Evolutionary conservation across 495 filamentous ascomycete genomes (phyloP).

Genomic region (Monascus purpureus): DNA sequence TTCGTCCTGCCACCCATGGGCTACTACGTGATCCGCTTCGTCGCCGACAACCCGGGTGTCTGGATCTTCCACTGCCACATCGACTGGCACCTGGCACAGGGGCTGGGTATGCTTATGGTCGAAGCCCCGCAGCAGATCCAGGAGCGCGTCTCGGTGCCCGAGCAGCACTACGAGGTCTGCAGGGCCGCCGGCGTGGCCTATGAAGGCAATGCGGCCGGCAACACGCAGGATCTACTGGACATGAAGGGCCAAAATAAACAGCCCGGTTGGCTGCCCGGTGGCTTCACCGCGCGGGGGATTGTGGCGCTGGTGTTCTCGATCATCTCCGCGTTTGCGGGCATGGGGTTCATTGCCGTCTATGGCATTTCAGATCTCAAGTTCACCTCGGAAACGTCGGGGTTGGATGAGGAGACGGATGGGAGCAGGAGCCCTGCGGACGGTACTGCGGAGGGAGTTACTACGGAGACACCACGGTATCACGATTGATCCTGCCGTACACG

Average conservation of each 20-base stretch:
- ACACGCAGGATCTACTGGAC: slow-evolving; percentile 44
- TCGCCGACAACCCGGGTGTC: slow-evolving; percentile 50
- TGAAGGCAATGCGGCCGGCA: slow-evolving; percentile 58
- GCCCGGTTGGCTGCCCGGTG: slow-evolving; percentile 45
- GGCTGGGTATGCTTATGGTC: slow-evolving; percentile 27
- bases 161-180: slow-evolving; percentile 48
- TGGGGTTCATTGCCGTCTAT: slow-evolving; percentile 54
- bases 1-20: slow-evolving; percentile 39
- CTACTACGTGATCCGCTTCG: slow-evolving; percentile 53
- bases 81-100: slow-evolving; percentile 45
- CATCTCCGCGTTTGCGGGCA: slow-evolving; percentile 50
- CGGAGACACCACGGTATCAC: no score
- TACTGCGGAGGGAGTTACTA: no score
- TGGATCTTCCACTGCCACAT: no score
- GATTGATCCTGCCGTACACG: no score
- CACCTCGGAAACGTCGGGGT: no score
- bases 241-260: slow-evolving; percentile 45
- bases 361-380: slow-evolving; percentile 25
- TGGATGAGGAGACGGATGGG: no score
- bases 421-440: no score
- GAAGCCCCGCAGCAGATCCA: slow-evolving; percentile 31
- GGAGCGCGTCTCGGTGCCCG: slow-evolving; percentile 28
- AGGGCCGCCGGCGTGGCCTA: slow-evolving; percentile 28
- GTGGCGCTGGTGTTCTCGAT: slow-evolving; percentile 58
- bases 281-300: slow-evolving; percentile 61